These are phyloP conservation scores for Salvia miltiorrhiza DNA, from an alignment of 257 asterid species.

Conservation along the genomic window DNA sequence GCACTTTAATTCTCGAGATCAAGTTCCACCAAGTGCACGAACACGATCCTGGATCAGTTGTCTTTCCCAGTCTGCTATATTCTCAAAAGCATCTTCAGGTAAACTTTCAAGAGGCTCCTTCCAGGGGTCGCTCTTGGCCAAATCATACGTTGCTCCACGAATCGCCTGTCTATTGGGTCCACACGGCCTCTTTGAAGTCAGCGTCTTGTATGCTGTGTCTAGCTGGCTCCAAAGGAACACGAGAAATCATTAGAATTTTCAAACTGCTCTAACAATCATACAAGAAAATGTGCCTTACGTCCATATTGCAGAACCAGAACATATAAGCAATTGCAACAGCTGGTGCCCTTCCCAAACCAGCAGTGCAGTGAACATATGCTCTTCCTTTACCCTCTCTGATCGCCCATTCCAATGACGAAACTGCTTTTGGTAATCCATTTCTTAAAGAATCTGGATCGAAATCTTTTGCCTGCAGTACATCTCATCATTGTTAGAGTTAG, in stretches of 20 bases:
- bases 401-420: conserved; percentile 72
- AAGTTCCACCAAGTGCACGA: conserved; percentile 54
- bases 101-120: conserved; percentile 86
- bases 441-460: conserved; percentile 96
- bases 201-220: conserved; percentile 53
- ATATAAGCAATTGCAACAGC: conserved; percentile 92
- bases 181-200: conserved; percentile 78
- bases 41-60: conserved; percentile 69
- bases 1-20: background rate
- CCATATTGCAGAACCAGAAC: conserved; percentile 83
- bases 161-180: conserved; percentile 84
- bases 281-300: conserved; percentile 35
- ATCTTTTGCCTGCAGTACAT: conserved; percentile 65
- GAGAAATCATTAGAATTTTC: background rate
- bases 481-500: background rate
- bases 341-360: conserved; percentile 96
- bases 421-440: conserved; percentile 67
- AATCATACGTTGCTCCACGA: conserved; percentile 84
- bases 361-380: conserved; percentile 87
- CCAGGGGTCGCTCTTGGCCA: conserved; percentile 68
- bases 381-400: conserved; percentile 77
- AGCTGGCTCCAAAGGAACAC: conserved; percentile 51
- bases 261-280: background rate
- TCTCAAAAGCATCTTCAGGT: conserved; percentile 64
- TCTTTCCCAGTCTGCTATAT: conserved; percentile 84